Conservation (phyloP, 139 green algal species). For the Eudorina sp. region DNA sequence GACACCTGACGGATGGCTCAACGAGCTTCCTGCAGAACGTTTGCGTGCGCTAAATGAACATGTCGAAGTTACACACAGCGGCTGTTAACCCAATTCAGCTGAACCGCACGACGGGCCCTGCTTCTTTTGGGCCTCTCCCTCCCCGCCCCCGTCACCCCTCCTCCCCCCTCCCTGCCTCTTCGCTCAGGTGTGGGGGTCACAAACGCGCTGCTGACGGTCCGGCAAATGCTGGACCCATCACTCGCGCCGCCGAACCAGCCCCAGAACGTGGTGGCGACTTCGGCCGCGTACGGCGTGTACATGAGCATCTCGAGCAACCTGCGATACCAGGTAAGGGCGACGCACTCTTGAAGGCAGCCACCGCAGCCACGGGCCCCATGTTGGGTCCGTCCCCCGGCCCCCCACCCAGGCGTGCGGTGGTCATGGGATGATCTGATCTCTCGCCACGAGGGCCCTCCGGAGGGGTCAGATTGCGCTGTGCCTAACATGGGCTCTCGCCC, state of each 20-base stretch:
- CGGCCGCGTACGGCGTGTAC: conserved; percentile 92
- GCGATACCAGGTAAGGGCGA: conserved; percentile 75
- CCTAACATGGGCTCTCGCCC: not conserved
- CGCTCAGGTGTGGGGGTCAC: conserved; percentile 88
- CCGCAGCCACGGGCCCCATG: no score
- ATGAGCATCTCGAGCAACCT: conserved; percentile 96
- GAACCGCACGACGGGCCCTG: no score
- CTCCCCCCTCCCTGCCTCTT: not conserved
- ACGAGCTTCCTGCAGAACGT: no score
- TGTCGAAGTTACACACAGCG: no score
- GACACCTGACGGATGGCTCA: no score
- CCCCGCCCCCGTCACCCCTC: not conserved
- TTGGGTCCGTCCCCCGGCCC: no score
- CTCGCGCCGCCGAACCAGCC: conserved; percentile 78
- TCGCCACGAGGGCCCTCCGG: not conserved
- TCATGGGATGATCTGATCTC: no score
- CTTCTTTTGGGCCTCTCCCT: no score
- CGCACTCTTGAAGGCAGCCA: no score
- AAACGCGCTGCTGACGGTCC: conserved; percentile 82
- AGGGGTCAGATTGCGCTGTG: not conserved
- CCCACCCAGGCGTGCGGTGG: no score
- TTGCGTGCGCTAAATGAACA: no score
- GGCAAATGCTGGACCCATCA: conserved; percentile 80
- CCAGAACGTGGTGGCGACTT: conserved; percentile 88
- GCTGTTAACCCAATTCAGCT: no score